phyloP scores from a whole-genome alignment of 306 rosid genomes.

The Mimosa bimucronata region DNA sequence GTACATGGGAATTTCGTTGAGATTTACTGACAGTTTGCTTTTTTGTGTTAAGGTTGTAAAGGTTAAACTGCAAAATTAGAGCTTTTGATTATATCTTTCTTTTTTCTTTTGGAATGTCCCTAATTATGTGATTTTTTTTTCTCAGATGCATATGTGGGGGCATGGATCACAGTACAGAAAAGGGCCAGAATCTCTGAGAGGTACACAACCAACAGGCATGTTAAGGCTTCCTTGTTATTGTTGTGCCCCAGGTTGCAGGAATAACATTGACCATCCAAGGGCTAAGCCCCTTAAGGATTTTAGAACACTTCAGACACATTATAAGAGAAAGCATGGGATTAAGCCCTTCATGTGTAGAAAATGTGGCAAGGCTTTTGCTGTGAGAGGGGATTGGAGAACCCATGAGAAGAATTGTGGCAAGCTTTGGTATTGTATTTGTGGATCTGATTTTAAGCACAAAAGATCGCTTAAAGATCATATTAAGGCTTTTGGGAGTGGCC shows the following conservation, averaged over 20 bases:
- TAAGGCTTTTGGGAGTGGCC: slow-evolving; percentile 89
- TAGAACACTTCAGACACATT: slow-evolving; percentile 95
- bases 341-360: slow-evolving; percentile 96
- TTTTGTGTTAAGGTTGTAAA: background rate
- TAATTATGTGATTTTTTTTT: background rate
- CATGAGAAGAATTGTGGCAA: slow-evolving; percentile 98
- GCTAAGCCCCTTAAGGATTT: slow-evolving; percentile 91
- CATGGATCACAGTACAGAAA: slow-evolving; percentile 97
- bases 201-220: slow-evolving; percentile 98
- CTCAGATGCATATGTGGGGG: slow-evolving; percentile 99
- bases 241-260: slow-evolving; percentile 92
- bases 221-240: slow-evolving; percentile 93
- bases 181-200: slow-evolving; percentile 96
- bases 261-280: slow-evolving; percentile 93
- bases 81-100: slow-evolving; percentile 1
- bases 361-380: slow-evolving; percentile 96
- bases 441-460: slow-evolving; percentile 96
- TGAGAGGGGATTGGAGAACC: slow-evolving; percentile 95
- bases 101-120: background rate
- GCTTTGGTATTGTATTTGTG: slow-evolving; percentile 96
- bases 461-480: slow-evolving; percentile 93
- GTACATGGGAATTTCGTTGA: background rate
- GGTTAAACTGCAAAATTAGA: background rate
- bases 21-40: slow-evolving; percentile 4
- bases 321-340: slow-evolving; percentile 95